These are phyloP conservation scores for Fusarium sp. DNA, from an alignment of 2,329 filamentous ascomycete genomes.

Conservation along the genomic window DNA sequence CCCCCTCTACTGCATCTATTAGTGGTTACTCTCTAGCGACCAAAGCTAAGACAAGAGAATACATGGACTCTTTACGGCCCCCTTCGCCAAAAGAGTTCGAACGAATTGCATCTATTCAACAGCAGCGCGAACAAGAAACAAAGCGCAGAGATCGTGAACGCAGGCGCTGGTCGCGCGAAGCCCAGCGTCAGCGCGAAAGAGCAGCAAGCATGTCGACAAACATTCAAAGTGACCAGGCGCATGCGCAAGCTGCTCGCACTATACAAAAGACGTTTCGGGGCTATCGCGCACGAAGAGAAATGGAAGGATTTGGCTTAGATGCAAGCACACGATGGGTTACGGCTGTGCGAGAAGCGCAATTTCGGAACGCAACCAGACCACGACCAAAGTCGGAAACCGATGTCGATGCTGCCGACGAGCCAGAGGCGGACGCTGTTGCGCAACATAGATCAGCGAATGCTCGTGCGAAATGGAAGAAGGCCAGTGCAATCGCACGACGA, in stretches of 20 bases:
- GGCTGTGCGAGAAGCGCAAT: conserved; percentile 69
- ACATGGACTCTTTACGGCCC: conserved; percentile 63
- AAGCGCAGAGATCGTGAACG: conserved; percentile 56
- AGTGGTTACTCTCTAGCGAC: conserved; percentile 15
- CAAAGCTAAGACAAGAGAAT: conserved; percentile 53
- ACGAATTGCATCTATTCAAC: conserved; percentile 62
- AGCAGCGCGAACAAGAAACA: conserved; percentile 58
- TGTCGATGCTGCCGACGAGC: conserved; percentile 4
- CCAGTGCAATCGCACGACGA: conserved; percentile 74
- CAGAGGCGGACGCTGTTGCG: conserved; percentile 18
- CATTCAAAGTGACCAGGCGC: conserved; percentile 45
- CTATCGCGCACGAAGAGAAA: conserved; percentile 77
- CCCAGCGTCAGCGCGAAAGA: conserved; percentile 41
- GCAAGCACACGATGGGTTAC: conserved; percentile 78
- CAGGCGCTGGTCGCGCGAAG: conserved; percentile 51
- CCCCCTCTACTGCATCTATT: not conserved
- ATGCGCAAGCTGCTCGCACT: conserved; percentile 63
- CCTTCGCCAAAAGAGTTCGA: conserved; percentile 61
- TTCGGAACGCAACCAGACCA: conserved; percentile 63
- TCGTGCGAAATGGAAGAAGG: conserved; percentile 80
- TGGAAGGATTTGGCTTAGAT: conserved; percentile 75
- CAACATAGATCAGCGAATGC: conserved; percentile 55
- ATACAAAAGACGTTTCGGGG: conserved; percentile 82
- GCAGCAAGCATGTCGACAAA: conserved; percentile 21
- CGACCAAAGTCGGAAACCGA: conserved; percentile 47